These are phyloP conservation scores for Panicum virgatum DNA, from an alignment of 202 grass and related monocot genomes.

Conservation along the genomic window DNA sequence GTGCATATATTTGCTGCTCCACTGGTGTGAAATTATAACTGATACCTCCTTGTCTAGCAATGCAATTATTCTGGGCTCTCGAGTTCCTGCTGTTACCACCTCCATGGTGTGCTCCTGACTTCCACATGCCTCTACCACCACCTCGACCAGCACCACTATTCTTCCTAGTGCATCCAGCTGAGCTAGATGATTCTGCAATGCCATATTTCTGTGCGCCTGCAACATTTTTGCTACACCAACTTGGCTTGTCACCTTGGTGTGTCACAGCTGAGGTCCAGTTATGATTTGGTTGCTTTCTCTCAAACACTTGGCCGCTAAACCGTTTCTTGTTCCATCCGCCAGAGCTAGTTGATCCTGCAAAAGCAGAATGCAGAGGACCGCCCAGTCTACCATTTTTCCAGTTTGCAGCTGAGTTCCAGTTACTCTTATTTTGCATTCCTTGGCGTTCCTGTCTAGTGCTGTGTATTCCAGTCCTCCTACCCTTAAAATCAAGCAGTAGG, in stretches of 20 bases:
- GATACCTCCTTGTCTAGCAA: conserved; percentile 36
- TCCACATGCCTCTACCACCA: conserved; percentile 25
- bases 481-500: neutral
- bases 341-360: conserved; percentile 8
- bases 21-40: conserved; percentile 48
- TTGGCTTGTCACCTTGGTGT: conserved; percentile 25
- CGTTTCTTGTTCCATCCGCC: conserved; percentile 12
- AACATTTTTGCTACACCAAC: conserved; percentile 34
- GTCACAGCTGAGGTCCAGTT: conserved; percentile 45
- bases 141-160: conserved; percentile 4
- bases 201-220: neutral
- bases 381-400: conserved; percentile 29
- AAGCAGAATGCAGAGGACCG: neutral
- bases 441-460: conserved; percentile 21
- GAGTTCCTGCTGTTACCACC: conserved; percentile 25
- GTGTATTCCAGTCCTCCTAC: conserved; percentile 12
- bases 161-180: conserved; percentile 36
- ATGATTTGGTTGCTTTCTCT: conserved; percentile 27
- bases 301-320: conserved; percentile 12
- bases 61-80: conserved; percentile 39
- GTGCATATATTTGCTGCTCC: conserved; percentile 60
- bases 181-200: conserved; percentile 29
- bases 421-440: conserved; percentile 21
- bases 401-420: conserved; percentile 41
- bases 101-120: conserved; percentile 26